Percentiles rank a stretch among this genome's conserved stretches.
phyloP scores from a whole-genome alignment of 805 yeast species.

The Isabelozyma heimii region DNA sequence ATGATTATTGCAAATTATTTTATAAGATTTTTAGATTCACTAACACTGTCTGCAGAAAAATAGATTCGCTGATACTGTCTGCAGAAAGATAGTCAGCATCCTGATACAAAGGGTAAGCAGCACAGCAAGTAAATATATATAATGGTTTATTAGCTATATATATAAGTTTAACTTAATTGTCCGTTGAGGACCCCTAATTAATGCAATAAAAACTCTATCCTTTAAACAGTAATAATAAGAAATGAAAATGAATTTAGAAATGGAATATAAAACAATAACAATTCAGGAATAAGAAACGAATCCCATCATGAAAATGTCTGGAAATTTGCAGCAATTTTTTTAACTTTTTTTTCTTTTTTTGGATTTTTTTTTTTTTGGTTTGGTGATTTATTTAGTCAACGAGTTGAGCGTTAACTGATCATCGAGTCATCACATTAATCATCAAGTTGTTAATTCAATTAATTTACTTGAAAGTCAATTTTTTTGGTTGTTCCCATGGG shows the following conservation, averaged over 20 bases:
- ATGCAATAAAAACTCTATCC: constrained; percentile 43
- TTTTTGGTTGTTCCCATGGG: constrained; percentile 98
- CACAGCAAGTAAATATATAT: background rate
- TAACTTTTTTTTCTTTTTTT: background rate
- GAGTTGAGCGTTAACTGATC: constrained; percentile 45
- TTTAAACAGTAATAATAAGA: constrained; percentile 14
- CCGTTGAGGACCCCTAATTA: constrained; percentile 52
- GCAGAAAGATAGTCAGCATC: no score
- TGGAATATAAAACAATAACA: constrained; percentile 8
- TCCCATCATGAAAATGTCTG: constrained; percentile 2
- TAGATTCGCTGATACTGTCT: no score
- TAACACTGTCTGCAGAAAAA: no score
- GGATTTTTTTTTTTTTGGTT: background rate
- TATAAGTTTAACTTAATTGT: constrained; percentile 27
- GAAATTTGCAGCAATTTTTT: background rate
- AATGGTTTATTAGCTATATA: constrained; percentile 1
- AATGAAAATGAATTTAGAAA: constrained; percentile 18
- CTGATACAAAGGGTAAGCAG: no score
- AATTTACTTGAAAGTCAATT: constrained; percentile 41
- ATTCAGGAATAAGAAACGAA: constrained; percentile 8
- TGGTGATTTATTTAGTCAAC: constrained; percentile 21
- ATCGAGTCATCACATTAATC: constrained; percentile 45
- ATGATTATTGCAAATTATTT: background rate
- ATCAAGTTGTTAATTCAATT: constrained; percentile 19
- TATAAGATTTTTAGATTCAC: no score